phyloP scores from a whole-genome alignment of 352 stramenopile species.

The Thalassiosira hispida region DNA sequence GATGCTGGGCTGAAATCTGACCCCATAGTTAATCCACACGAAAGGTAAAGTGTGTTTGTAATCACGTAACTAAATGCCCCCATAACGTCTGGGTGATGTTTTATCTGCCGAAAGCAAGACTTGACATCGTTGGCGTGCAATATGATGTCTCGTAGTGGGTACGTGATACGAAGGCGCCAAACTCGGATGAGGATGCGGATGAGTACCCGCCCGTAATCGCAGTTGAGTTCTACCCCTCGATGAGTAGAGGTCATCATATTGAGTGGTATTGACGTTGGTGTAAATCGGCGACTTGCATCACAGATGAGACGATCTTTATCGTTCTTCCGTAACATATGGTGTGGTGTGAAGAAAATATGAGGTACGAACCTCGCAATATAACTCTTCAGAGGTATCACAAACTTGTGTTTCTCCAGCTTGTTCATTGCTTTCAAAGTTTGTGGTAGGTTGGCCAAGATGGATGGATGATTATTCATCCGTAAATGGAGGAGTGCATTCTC shows the following conservation, averaged over 20 bases:
- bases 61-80: background rate
- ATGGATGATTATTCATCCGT: background rate
- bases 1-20: constrained; percentile 22
- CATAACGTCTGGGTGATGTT: constrained; percentile 35
- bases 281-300: background rate
- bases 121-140: constrained; percentile 26
- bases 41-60: background rate
- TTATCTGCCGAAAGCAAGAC: constrained; percentile 32
- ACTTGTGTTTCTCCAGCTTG: background rate
- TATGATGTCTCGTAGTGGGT: constrained; percentile 16
- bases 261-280: background rate
- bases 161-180: constrained; percentile 23
- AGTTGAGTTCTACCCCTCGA: constrained; percentile 5
- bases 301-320: background rate
- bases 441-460: background rate
- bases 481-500: constrained; percentile 8
- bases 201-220: background rate
- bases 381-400: background rate
- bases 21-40: constrained; percentile 25
- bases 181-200: background rate
- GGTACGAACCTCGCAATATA: background rate
- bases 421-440: background rate
- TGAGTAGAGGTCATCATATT: constrained; percentile 22
- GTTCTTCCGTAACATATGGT: background rate
- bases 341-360: constrained; percentile 13